These are phyloP conservation scores for Afroboletus lepidellus DNA, from an alignment of 1,284 basidiomycete species.

Conservation along the genomic window DNA sequence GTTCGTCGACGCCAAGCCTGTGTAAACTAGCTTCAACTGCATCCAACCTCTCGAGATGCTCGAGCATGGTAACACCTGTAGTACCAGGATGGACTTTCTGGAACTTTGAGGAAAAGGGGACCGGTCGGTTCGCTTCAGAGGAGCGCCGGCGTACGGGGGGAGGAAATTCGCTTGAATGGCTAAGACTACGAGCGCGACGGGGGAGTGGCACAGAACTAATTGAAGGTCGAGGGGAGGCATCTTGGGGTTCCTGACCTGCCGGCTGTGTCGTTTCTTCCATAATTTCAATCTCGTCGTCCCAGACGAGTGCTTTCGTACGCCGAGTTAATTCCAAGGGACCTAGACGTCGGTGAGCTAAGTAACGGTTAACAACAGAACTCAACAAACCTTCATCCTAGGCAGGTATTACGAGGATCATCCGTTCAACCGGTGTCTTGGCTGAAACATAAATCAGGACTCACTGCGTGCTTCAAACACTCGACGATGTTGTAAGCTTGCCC, in stretches of 20 bases:
- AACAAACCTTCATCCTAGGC: conserved; percentile 35
- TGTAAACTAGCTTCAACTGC: conserved; percentile 77
- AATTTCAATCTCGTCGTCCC: conserved; percentile 84
- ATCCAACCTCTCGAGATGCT: conserved; percentile 78
- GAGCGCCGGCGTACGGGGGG: conserved; percentile 63
- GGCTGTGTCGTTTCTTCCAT: conserved; percentile 47
- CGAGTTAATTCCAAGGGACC: conserved; percentile 84
- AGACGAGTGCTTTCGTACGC: conserved; percentile 73
- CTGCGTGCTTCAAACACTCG: conserved; percentile 72
- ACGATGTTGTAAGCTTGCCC: conserved; percentile 92
- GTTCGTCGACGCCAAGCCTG: conserved; percentile 60
- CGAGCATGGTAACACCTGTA: conserved; percentile 74
- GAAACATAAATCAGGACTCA: conserved; percentile 33
- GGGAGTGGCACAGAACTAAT: conserved; percentile 61
- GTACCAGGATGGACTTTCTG: conserved; percentile 77
- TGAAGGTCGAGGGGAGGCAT: conserved; percentile 56
- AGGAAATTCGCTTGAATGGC: conserved; percentile 65
- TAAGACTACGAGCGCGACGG: conserved; percentile 57
- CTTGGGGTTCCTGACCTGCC: conserved; percentile 38
- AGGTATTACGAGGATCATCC: background rate
- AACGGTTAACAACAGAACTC: conserved; percentile 42
- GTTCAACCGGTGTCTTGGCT: background rate
- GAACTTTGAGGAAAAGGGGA: conserved; percentile 77
- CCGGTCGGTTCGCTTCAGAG: conserved; percentile 66
- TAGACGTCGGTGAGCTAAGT: conserved; percentile 29